phyloP scores from a whole-genome alignment of 306 rosid genomes.

The Ceratonia siliqua region DNA sequence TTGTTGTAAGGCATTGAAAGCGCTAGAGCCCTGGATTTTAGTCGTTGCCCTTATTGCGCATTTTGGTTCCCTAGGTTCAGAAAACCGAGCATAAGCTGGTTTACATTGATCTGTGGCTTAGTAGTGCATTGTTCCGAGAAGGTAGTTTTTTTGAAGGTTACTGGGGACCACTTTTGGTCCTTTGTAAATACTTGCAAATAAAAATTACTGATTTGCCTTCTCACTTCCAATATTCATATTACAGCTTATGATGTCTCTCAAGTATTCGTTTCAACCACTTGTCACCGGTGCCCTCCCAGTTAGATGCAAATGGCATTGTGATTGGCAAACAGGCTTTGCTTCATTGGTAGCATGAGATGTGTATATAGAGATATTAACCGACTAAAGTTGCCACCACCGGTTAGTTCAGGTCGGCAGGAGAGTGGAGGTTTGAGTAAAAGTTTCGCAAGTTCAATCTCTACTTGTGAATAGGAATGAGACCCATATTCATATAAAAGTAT shows the following conservation, averaged over 20 bases:
- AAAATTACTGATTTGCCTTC: conserved; percentile 30
- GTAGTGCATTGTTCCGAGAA: conserved; percentile 19
- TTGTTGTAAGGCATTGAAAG: conserved; percentile 18
- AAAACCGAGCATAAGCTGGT: conserved; percentile 28
- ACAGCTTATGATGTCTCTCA: background rate
- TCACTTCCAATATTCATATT: conserved; percentile 29
- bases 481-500: too few relatives aligned
- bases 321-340: too few relatives aligned
- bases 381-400: too few relatives aligned
- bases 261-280: background rate
- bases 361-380: too few relatives aligned
- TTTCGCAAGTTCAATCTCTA: too few relatives aligned
- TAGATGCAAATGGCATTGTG: too few relatives aligned
- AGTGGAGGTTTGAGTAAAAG: too few relatives aligned
- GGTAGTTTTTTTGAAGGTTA: conserved; percentile 26
- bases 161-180: conserved; percentile 34
- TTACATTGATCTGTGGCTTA: conserved; percentile 34
- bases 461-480: too few relatives aligned
- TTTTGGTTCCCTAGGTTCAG: conserved; percentile 29
- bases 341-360: too few relatives aligned
- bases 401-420: too few relatives aligned
- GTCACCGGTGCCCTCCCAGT: background rate
- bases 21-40: conserved; percentile 42
- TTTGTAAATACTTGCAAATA: conserved; percentile 52
- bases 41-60: conserved; percentile 33